Base-by-base conservation (phyloP, 73 alveolate species). In the Paramecium primaurelia region DNA sequence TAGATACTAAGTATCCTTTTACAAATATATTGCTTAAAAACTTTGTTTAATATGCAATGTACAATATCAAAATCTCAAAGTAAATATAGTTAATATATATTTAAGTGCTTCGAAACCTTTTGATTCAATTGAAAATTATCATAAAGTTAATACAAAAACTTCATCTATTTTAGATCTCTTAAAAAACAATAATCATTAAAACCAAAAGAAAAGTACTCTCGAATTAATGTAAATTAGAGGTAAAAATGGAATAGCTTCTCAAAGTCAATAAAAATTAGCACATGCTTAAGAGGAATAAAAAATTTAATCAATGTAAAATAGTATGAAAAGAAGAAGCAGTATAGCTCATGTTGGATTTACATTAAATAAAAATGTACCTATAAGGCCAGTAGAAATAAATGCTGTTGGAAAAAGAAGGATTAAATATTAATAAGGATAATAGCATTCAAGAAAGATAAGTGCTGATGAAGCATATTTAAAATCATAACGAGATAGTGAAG, bases 391-490 rank as follows among this genome's bases (percentile, higher is more conserved):
- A 26, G 91, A 80, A 47, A 10, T 80, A 22, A 80, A 80, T 49
- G 91, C 91, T 10, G 91, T 80, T 20, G 91, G 91, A 44, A 80
- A 80, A 80, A 80, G 91, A 49, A 47, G 18, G 45, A 80, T 80
- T 10, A 80, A 80, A 47, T 80, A 26, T 7, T 18, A 73, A 73
- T 36, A 54, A 22, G 69, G 32, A n/a, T 16, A 16, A 18, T 18
- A 34, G 8, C 87, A 64, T 64, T 64, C 8, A 64, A 75, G 91
- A 40, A 80, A 80, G 30, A 80, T 49, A 45, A 73, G 87, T 73
- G 87, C 87, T 30, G 87, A 73, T 73, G 87, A 34, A 11, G 49
- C 30, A 44, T 40, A 9, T 22, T 11, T 8, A 40, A 47, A 80
- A 25, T 80, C 47, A 26, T 20, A 20, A 22, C 45, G 30, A 80